Evolutionary conservation across 345 rosid species (phyloP), one percentile per base, ranked within the genome.

Genomic region (Linum trigynum): DNA sequence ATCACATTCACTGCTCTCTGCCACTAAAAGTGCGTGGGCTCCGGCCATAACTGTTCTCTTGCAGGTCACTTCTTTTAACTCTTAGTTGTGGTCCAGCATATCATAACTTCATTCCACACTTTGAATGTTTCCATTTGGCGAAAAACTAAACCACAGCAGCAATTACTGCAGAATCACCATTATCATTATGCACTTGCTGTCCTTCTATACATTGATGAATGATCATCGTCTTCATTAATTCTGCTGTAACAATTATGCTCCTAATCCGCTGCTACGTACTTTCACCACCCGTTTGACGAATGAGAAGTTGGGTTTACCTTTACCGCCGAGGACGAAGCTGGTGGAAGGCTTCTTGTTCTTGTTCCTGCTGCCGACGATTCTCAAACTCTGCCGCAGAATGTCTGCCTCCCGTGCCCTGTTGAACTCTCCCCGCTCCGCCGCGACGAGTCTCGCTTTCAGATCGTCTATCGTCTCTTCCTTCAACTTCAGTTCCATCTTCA

Each of bases 361-460:
- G 32, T 23, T 23, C 32, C 32, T 23, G 64, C 59, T 57, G 71
- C 77, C 79, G 71, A 83, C 72, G 65, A 90, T 90, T 60, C 80
- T 79, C 69, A 84, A 71, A 73, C 90, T 87, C 76, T 90, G 97
- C 67, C 87, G 82, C 59, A 90, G 78, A 39, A 90, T 80, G 79
- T 87, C 97, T 36, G 80, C 68, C 55, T 87, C 92, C 67, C 83
- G 77, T 69, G 81, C 80, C 65, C 74, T 86, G 39, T 61, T 84
- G 70, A 65, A 40, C 66, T 65, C 69, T 68, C 85, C 82, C 17
- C 57, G 69, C 76, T 90, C 90, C 72, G 71, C 72, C 5, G 76
- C 68, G 61, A 64, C 78, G 65, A 85, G 42, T 59, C 60, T 66
- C n/a, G 67, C 73, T 61, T 75, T 81, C 43, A 87, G 81, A 45